Percentiles rank a stretch among this genome's conserved stretches.
These are phyloP conservation scores for Retiboletus fuscus DNA, from an alignment of 1,284 basidiomycete species.

Conservation along the genomic window DNA sequence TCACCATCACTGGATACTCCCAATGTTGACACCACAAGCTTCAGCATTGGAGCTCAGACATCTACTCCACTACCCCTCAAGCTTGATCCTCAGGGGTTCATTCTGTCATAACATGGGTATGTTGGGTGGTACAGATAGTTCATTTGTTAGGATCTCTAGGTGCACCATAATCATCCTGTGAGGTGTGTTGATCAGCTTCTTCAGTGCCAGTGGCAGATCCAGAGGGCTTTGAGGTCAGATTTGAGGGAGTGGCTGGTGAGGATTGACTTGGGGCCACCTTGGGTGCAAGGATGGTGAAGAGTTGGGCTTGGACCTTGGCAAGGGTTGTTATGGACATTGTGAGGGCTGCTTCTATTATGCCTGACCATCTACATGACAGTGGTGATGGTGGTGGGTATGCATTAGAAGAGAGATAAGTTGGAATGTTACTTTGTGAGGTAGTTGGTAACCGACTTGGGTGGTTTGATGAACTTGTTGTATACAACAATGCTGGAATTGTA, in stretches of 20 bases:
- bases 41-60: too few relatives aligned
- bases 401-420: background rate
- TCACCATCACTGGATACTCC: too few relatives aligned
- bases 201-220: conserved; percentile 85
- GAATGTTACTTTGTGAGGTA: conserved; percentile 84
- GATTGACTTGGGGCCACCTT: conserved; percentile 75
- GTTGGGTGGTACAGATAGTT: too few relatives aligned
- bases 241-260: conserved; percentile 95
- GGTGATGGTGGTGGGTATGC: background rate
- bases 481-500: conserved; percentile 75
- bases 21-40: too few relatives aligned
- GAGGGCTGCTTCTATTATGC: conserved; percentile 84
- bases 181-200: too few relatives aligned
- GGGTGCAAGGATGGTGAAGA: conserved; percentile 67
- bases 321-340: conserved; percentile 79
- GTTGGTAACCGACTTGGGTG: conserved; percentile 82
- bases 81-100: too few relatives aligned
- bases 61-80: too few relatives aligned
- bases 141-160: too few relatives aligned
- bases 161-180: too few relatives aligned
- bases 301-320: conserved; percentile 76
- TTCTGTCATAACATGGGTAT: too few relatives aligned
- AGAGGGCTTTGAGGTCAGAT: conserved; percentile 88
- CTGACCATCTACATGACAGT: conserved; percentile 77
- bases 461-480: conserved; percentile 90